Base-by-base conservation (phyloP, 2,329 filamentous ascomycete species). In the Triangularia setosa region DNA sequence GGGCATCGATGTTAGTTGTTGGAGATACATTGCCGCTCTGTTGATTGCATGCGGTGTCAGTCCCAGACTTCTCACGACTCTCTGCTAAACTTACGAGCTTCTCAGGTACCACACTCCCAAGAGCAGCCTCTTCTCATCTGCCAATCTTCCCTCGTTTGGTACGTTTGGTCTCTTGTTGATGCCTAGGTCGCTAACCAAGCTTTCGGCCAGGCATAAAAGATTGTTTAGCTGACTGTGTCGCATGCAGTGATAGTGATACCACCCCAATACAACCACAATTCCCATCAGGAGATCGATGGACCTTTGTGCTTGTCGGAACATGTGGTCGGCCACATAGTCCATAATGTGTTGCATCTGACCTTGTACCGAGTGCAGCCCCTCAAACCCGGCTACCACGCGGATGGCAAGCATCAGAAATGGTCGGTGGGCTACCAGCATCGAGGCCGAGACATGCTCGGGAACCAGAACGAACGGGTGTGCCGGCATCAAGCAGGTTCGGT, bases 171-270 rank as follows among this genome's bases (percentile, higher is more conserved):
- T 44, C 57, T 60, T 64, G 57, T 79, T 80, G 12, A 86, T 70
- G 2, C 79, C 79, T 35, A 85, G 70, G 61, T 84, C 83, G 0
- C 77, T 77, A 7, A 79, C 73, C 1, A 85, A 75, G 4, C 79
- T 81, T 12, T 77, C 72, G 1, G 83, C 80, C 21, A 87, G 68
- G 8, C 80, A 76, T 2, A 85, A 70, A 2, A 86, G 73, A 60
- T 82, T 84, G 68, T 80, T 79, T 12, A 86, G 71, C 65, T 86
- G 84, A 0, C 79, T 76, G 60, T 85, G 83, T 71, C 81, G 76
- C 66, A 83, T 77, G 67, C 82, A 84, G 69, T 85, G 83, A 59
- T 84, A 81, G 56, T 85, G 83, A 62, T 84, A 83, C 76, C 79
- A 85, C 0, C 79, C 79, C 2, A 83, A 67, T 25, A 84, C 77